phyloP scores from a whole-genome alignment of 2,329 filamentous ascomycete species.

The Pseudocercospora cruenta region DNA sequence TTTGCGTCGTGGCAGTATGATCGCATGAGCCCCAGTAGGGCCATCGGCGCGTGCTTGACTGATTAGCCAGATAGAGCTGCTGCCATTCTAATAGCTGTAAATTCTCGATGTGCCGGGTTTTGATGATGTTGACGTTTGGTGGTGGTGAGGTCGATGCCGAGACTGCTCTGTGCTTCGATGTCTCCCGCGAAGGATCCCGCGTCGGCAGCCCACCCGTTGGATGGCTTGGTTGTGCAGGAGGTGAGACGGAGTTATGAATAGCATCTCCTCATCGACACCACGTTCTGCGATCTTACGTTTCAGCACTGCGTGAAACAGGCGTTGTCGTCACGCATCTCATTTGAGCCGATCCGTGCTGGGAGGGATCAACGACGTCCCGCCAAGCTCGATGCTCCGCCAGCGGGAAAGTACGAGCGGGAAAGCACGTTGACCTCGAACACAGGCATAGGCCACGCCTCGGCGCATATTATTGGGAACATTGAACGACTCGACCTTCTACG shows the following conservation, averaged over 20 bases:
- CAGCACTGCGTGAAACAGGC: neutral
- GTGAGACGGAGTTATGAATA: neutral
- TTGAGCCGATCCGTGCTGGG: neutral
- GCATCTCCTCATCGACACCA: neutral
- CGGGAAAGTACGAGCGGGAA: no score
- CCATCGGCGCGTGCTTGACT: no score
- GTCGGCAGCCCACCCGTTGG: neutral
- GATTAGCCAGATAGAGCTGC: neutral
- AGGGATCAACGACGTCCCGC: neutral
- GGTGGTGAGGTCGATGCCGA: neutral
- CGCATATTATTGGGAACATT: neutral
- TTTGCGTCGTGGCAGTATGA: no score
- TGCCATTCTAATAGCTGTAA: neutral
- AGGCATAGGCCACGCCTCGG: neutral
- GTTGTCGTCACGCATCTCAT: neutral
- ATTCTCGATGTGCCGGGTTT: neutral
- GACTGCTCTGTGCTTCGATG: neutral
- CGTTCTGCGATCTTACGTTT: neutral
- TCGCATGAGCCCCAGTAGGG: no score
- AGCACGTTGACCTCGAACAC: neutral
- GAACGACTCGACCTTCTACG: neutral
- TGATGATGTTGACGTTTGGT: neutral
- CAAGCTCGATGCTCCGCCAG: neutral
- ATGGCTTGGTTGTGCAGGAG: neutral
- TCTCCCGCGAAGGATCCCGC: neutral